Conservation (phyloP, 208 protist genomes). For the Leishmania arabica region DNA sequence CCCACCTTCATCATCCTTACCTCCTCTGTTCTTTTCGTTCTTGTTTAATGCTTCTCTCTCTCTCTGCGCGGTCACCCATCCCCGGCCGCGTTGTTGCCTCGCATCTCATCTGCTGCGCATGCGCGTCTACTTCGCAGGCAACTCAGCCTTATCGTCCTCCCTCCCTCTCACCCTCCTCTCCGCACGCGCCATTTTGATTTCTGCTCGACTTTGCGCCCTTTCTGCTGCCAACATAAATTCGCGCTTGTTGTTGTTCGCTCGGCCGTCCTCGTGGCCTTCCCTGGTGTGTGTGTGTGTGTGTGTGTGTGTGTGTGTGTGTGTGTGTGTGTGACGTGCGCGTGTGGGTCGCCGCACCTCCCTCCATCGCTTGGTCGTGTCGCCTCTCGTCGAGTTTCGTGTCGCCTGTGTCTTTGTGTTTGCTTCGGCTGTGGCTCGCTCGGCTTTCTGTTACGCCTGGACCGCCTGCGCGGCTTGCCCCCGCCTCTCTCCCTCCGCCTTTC, state of each 20-base stretch:
- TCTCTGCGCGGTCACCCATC: background rate
- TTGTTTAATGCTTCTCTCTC: background rate
- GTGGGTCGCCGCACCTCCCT: background rate
- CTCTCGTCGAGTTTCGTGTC: background rate
- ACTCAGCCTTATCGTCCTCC: background rate
- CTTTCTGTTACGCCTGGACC: background rate
- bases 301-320: too few relatives aligned
- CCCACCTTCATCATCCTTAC: background rate
- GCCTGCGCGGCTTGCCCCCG: background rate
- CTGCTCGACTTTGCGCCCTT: background rate
- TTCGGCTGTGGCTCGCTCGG: too few relatives aligned
- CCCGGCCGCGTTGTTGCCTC: background rate
- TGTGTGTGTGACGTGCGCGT: background rate
- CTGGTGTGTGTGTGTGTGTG: background rate
- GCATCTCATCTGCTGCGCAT: background rate
- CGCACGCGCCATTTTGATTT: background rate
- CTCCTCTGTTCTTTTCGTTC: background rate
- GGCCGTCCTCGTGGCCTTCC: too few relatives aligned
- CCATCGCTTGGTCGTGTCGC: background rate
- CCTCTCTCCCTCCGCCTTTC: constrained; percentile 7
- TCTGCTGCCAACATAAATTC: too few relatives aligned
- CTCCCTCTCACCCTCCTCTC: background rate
- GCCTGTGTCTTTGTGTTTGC: too few relatives aligned
- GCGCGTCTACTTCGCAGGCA: background rate
- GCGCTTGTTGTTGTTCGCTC: too few relatives aligned